These are phyloP conservation scores for Trametes meyenii DNA, from an alignment of 768 basidiomycete species.

Conservation along the genomic window DNA sequence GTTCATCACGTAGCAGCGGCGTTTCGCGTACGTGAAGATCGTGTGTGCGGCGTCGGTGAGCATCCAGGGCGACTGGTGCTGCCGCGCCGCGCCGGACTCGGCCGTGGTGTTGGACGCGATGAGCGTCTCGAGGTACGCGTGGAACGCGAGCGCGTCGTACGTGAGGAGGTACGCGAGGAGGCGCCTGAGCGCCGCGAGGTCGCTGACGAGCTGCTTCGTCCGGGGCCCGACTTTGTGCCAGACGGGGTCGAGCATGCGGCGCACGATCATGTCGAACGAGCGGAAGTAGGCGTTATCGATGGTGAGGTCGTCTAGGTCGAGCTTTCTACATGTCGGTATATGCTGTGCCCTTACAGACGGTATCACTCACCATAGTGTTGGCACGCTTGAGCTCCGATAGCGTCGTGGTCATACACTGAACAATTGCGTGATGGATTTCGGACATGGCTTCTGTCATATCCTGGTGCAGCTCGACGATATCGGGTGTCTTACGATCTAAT, in stretches of 20 bases:
- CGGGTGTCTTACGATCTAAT: slow-evolving; percentile 81
- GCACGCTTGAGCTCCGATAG: slow-evolving; percentile 88
- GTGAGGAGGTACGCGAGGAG: slow-evolving; percentile 83
- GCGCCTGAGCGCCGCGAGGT: slow-evolving; percentile 82
- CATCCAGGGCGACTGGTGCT: slow-evolving; percentile 86
- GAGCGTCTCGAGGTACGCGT: slow-evolving; percentile 89
- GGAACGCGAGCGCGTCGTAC: slow-evolving; percentile 90
- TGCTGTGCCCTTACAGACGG: not conserved
- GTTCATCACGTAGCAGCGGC: slow-evolving; percentile 71
- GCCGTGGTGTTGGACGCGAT: slow-evolving; percentile 61
- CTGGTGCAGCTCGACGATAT: slow-evolving; percentile 91
- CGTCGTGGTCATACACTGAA: slow-evolving; percentile 93
- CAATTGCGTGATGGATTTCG: slow-evolving; percentile 90
- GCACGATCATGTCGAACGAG: slow-evolving; percentile 87
- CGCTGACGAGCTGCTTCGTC: slow-evolving; percentile 89
- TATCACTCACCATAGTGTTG: slow-evolving; percentile 58
- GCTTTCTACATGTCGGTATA: slow-evolving; percentile 46
- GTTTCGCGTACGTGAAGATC: slow-evolving; percentile 80
- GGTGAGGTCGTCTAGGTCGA: slow-evolving; percentile 91
- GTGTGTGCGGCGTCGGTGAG: slow-evolving; percentile 89
- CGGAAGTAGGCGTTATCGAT: slow-evolving; percentile 94
- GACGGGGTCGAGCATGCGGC: slow-evolving; percentile 86
- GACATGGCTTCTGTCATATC: slow-evolving; percentile 82
- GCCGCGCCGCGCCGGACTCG: slow-evolving; percentile 53
- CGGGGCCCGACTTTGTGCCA: slow-evolving; percentile 97